Percentiles rank a stretch among this genome's conserved stretches.
Evolutionary conservation across 1,284 basidiomycete genomes (phyloP).

Genomic region (Sporisorium sorghi): DNA sequence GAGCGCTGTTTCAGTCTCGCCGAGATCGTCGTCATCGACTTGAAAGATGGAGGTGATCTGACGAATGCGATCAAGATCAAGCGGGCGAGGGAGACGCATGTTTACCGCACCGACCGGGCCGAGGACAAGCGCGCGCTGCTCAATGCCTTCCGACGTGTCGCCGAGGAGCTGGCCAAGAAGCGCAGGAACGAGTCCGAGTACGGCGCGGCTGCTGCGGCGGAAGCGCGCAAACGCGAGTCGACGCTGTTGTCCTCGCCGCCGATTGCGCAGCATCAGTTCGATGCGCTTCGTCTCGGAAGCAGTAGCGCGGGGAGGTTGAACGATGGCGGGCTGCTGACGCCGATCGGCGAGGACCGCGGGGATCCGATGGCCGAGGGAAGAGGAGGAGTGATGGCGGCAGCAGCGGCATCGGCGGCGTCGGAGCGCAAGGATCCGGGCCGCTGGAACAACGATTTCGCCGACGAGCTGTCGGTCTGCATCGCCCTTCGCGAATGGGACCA

Average conservation of each 20-base stretch:
- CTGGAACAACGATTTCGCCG: constrained; percentile 89
- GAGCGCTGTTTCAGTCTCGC: constrained; percentile 90
- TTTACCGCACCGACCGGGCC: constrained; percentile 84
- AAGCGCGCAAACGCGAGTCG: constrained; percentile 47
- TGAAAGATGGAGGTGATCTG: constrained; percentile 92
- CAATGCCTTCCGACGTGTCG: constrained; percentile 86
- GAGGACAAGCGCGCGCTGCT: constrained; percentile 89
- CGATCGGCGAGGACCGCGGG: constrained; percentile 26
- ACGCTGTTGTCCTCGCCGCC: constrained; percentile 36
- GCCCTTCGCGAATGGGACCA: constrained; percentile 88
- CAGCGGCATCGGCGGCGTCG: constrained; percentile 31
- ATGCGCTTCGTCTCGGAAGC: constrained; percentile 1
- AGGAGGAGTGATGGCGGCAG: constrained; percentile 41
- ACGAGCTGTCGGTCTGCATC: constrained; percentile 90
- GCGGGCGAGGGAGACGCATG: constrained; percentile 90
- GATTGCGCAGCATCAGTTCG: constrained; percentile 16
- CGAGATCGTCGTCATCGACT: constrained; percentile 92
- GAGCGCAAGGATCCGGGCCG: constrained; percentile 71
- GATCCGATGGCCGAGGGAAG: not conserved
- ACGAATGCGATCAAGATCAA: constrained; percentile 96
- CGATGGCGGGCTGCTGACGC: constrained; percentile 22
- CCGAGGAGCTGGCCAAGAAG: constrained; percentile 87
- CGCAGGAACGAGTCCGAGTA: constrained; percentile 87
- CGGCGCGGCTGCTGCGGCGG: constrained; percentile 31
- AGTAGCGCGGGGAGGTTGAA: not conserved